These are phyloP conservation scores for Exophiala aquamarina DNA, from an alignment of 2,329 filamentous ascomycete species.

Conservation along the genomic window DNA sequence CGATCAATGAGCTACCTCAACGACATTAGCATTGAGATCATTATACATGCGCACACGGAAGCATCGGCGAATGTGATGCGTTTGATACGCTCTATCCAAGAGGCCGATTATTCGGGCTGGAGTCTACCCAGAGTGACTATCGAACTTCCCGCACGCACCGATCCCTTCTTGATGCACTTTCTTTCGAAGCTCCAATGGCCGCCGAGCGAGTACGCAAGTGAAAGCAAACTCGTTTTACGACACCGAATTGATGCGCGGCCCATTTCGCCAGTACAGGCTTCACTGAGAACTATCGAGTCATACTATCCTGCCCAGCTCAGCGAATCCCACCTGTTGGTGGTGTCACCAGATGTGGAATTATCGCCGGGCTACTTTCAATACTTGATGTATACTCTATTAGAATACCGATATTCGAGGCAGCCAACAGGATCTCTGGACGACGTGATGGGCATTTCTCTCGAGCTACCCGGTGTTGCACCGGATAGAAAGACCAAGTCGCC, in stretches of 20 bases:
- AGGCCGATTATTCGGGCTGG: constrained; percentile 73
- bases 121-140: constrained; percentile 74
- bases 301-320: constrained; percentile 73
- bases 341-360: constrained; percentile 79
- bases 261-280: constrained; percentile 67
- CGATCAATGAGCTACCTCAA: constrained; percentile 65
- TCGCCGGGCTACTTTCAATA: constrained; percentile 84
- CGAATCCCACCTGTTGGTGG: constrained; percentile 74
- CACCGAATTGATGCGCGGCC: constrained; percentile 67
- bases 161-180: constrained; percentile 63
- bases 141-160: constrained; percentile 73
- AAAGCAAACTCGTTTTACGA: constrained; percentile 63
- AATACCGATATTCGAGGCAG: constrained; percentile 69
- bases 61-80: constrained; percentile 41
- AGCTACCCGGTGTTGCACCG: constrained; percentile 60
- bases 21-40: constrained; percentile 72
- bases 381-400: constrained; percentile 72
- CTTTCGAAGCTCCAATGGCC: constrained; percentile 70
- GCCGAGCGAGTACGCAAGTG: constrained; percentile 47
- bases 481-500: constrained; percentile 60
- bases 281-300: constrained; percentile 76
- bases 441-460: constrained; percentile 77
- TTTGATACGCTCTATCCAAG: constrained; percentile 71
- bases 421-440: constrained; percentile 46
- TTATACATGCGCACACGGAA: constrained; percentile 65